These are phyloP conservation scores for Fusarium drepaniforme DNA, from an alignment of 2,329 filamentous ascomycete species.

Conservation along the genomic window DNA sequence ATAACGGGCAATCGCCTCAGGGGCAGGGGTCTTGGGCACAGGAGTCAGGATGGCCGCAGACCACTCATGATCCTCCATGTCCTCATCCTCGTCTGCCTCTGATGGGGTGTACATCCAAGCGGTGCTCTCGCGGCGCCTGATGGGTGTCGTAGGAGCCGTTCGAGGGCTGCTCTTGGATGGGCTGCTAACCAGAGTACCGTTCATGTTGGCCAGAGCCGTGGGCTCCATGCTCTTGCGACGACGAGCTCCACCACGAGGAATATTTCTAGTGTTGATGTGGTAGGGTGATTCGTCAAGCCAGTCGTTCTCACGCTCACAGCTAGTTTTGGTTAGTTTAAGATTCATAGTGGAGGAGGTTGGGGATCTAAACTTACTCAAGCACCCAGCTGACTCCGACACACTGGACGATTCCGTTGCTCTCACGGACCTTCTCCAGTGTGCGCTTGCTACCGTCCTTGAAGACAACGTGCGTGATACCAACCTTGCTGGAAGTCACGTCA, in stretches of 20 bases:
- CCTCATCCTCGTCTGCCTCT: constrained; percentile 53
- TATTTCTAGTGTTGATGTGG: constrained; percentile 73
- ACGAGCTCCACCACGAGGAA: constrained; percentile 78
- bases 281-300: constrained; percentile 83
- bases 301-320: constrained; percentile 80
- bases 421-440: constrained; percentile 84
- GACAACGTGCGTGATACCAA: constrained; percentile 88
- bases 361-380: constrained; percentile 75
- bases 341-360: neutral
- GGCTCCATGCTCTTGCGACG: constrained; percentile 88
- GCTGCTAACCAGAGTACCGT: constrained; percentile 69
- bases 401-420: constrained; percentile 79
- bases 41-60: constrained; percentile 63
- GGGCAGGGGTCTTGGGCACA: constrained; percentile 69
- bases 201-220: constrained; percentile 74
- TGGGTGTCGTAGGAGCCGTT: constrained; percentile 60
- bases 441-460: constrained; percentile 88
- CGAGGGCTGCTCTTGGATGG: constrained; percentile 51
- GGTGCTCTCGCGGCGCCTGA: constrained; percentile 65
- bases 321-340: constrained; percentile 52
- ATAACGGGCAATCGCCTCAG: constrained; percentile 65
- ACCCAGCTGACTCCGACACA: constrained; percentile 93
- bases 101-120: constrained; percentile 68
- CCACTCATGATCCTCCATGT: constrained; percentile 56
- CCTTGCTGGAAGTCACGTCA: constrained; percentile 60